Evolutionary conservation across 2,329 filamentous ascomycete genomes (phyloP), one percentile per base, ranked within the genome.

Genomic region (Albophoma yamanashiensis): DNA sequence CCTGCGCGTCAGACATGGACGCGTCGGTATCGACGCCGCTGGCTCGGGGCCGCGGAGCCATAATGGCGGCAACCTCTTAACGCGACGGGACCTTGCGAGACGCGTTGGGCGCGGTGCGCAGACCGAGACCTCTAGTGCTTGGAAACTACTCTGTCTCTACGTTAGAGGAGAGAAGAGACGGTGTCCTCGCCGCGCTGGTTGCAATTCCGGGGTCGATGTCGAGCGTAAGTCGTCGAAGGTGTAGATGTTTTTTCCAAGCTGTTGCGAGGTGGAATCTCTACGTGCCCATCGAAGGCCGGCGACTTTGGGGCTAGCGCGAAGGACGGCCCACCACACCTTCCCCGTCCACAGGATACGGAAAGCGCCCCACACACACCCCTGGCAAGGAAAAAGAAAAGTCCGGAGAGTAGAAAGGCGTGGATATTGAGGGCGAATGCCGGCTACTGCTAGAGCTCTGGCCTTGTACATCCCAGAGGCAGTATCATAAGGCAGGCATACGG

Each of bases 1-100:
- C 80, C 34, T 80, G 80, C 59, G 78, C 81, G 71, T 87, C 85
- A 52, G 78, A 79, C 82, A 86, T 87, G 62, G 84, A 85, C 74
- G 82, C 82, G 78, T 86, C 83, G 43, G 78, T 78, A 64, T 86
- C 82, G 66, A 76, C 79, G 68, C 75, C 83, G 69, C 75, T 77
- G 68, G 75, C 76, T 71, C 77, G 77, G 64, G 79, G 77, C 67
- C 81, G 79, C 64, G 82, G 80, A 68, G 82, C 80, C 82, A 83
- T 85, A 70, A 69, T 61, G 63, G 64, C 64, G 65, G 52, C 60
- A 59, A 31, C 74, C 78, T 78, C 77, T 79, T 74, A 76, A 83
- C 81, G 80, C 80, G 81, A 82, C 79, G 77, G 63, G 64, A 31
- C 66, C 63, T 67, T 64, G 60, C 59, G 67, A 73, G 78, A 82